Conservation (phyloP, 1,284 basidiomycete genomes). For the Volvariella volvacea region DNA sequence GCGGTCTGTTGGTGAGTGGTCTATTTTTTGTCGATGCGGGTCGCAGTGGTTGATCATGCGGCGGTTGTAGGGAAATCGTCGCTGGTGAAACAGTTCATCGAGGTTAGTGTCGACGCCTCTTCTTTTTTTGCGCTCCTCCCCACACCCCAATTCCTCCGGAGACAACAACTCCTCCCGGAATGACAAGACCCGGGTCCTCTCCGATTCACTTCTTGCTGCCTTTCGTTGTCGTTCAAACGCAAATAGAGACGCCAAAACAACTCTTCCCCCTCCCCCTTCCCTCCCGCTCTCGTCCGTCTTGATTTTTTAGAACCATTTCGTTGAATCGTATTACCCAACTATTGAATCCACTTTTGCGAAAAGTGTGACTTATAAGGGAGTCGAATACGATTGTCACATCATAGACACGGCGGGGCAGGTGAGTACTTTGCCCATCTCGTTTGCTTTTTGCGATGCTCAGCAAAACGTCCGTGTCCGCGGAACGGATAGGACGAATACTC, state of each 20-base stretch:
- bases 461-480: conserved; percentile 7
- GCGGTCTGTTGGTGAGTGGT: conserved; percentile 40
- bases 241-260: no score
- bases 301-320: conserved; percentile 56
- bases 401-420: conserved; percentile 98
- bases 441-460: no score
- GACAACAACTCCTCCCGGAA: no score
- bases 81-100: conserved; percentile 45
- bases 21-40: conserved; percentile 4
- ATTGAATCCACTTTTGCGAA: conserved; percentile 91
- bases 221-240: not conserved
- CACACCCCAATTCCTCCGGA: no score
- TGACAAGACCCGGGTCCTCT: no score
- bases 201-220: no score
- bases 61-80: conserved; percentile 38
- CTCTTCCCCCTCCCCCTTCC: no score
- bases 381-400: conserved; percentile 91
- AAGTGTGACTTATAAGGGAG: conserved; percentile 79
- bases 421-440: conserved; percentile 45
- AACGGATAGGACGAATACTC: conserved; percentile 41
- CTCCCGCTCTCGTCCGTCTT: not conserved
- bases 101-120: conserved; percentile 20
- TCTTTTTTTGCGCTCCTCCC: no score
- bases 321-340: conserved; percentile 73
- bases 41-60: not conserved